Percentiles rank a stretch among this genome's conserved stretches.
Conservation (phyloP, 148 eudicot genomes). For the Rhododendron molle region DNA sequence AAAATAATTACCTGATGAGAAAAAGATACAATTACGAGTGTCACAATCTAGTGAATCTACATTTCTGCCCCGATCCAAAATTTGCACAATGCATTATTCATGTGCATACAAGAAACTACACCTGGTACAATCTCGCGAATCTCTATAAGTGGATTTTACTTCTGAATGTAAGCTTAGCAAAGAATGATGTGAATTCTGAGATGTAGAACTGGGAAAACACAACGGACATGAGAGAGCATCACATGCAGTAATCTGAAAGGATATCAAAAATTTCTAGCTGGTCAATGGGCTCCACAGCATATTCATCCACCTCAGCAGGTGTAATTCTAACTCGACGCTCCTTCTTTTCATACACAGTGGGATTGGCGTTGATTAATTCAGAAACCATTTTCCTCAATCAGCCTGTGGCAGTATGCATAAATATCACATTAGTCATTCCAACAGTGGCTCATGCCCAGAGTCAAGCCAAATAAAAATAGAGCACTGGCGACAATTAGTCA, state of each 20-base stretch:
- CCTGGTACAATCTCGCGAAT: neutral
- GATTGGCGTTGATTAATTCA: constrained; percentile 49
- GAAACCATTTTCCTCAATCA: constrained; percentile 32
- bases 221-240: neutral
- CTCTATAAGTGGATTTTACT: neutral
- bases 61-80: neutral
- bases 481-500: neutral
- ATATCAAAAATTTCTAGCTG: constrained; percentile 51
- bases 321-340: constrained; percentile 45
- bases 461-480: neutral
- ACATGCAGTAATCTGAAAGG: constrained; percentile 23
- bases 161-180: neutral
- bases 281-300: constrained; percentile 42
- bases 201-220: neutral
- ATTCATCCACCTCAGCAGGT: constrained; percentile 36
- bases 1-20: neutral
- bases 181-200: neutral
- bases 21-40: neutral
- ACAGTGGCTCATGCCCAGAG: neutral
- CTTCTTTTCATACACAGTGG: constrained; percentile 45
- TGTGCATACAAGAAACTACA: neutral
- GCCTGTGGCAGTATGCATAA: constrained; percentile 7
- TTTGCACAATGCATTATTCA: neutral
- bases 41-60: neutral
- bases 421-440: constrained; percentile 6